Conservation (phyloP, 2,329 filamentous ascomycete genomes). For the Nigrospora oryzae region DNA sequence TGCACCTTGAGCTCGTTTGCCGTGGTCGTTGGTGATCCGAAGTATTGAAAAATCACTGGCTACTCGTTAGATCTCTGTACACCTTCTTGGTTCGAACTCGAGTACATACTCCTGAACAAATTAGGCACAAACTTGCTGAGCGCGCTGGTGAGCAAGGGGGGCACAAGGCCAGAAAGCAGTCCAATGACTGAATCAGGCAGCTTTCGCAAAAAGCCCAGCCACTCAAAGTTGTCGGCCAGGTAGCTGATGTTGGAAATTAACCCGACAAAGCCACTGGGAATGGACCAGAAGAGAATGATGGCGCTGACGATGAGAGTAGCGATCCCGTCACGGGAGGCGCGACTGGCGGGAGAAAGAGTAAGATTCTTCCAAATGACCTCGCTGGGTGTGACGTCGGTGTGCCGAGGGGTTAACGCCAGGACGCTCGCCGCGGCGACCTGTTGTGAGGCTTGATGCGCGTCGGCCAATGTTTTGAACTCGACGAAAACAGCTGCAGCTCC, state of each 20-base stretch:
- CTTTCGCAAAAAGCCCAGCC: conserved; percentile 63
- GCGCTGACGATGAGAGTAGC: conserved; percentile 59
- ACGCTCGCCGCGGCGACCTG: conserved; percentile 14
- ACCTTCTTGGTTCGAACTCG: too few relatives aligned
- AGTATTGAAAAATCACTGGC: conserved; percentile 57
- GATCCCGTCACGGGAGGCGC: conserved; percentile 35
- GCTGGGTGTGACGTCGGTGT: conserved; percentile 34
- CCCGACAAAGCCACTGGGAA: conserved; percentile 71
- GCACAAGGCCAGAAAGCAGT: conserved; percentile 75
- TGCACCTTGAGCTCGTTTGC: conserved; percentile 70
- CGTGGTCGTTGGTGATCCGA: conserved; percentile 63
- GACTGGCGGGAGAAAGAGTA: conserved; percentile 27
- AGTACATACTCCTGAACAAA: conserved; percentile 56
- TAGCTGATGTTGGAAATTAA: conserved; percentile 75
- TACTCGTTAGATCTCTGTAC: neutral
- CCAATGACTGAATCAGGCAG: conserved; percentile 64
- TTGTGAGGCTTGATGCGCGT: conserved; percentile 81
- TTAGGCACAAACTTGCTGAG: conserved; percentile 77
- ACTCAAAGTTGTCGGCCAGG: conserved; percentile 55
- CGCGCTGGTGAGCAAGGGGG: conserved; percentile 67
- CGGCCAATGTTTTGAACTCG: conserved; percentile 74
- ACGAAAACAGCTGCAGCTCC: conserved; percentile 73
- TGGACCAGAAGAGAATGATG: conserved; percentile 79
- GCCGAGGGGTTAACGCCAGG: conserved; percentile 15
- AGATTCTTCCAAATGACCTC: conserved; percentile 87